These are phyloP conservation scores for Monilinia polystroma DNA, from an alignment of 2,329 filamentous ascomycete genomes.

Conservation along the genomic window DNA sequence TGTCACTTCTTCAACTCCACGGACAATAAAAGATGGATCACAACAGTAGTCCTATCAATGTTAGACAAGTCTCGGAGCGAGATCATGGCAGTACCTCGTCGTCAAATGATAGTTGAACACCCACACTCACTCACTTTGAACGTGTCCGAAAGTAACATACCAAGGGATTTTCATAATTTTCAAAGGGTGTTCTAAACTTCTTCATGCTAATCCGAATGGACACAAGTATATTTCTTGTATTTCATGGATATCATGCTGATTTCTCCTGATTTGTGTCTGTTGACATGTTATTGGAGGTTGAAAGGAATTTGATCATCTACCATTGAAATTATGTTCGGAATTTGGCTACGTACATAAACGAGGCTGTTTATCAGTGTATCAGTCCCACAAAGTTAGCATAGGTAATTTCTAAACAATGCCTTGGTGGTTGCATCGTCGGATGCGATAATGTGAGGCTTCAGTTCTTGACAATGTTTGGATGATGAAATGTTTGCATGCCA, in stretches of 20 bases:
- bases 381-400: not conserved
- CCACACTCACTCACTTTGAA: slow-evolving; percentile 5
- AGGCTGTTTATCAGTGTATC: slow-evolving; percentile 4
- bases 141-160: slow-evolving; percentile 14
- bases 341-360: slow-evolving; percentile 1
- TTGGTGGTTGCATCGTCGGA: not conserved
- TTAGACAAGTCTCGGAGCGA: slow-evolving; percentile 23
- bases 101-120: slow-evolving; percentile 14
- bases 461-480: too few relatives aligned
- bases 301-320: slow-evolving; percentile 1
- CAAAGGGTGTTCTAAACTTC: slow-evolving; percentile 1
- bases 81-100: not conserved
- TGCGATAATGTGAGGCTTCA: not conserved
- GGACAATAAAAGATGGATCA: slow-evolving; percentile 11
- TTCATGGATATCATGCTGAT: not conserved
- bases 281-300: not conserved
- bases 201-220: not conserved
- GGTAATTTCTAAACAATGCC: not conserved
- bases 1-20: slow-evolving; percentile 10
- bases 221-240: not conserved
- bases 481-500: not conserved
- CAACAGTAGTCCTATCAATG: slow-evolving; percentile 22
- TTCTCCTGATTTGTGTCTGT: not conserved
- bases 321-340: not conserved
- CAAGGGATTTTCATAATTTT: slow-evolving; percentile 3